Base-by-base conservation (phyloP, 2,329 filamentous ascomycete genomes). In the Penicillium brasilianum region DNA sequence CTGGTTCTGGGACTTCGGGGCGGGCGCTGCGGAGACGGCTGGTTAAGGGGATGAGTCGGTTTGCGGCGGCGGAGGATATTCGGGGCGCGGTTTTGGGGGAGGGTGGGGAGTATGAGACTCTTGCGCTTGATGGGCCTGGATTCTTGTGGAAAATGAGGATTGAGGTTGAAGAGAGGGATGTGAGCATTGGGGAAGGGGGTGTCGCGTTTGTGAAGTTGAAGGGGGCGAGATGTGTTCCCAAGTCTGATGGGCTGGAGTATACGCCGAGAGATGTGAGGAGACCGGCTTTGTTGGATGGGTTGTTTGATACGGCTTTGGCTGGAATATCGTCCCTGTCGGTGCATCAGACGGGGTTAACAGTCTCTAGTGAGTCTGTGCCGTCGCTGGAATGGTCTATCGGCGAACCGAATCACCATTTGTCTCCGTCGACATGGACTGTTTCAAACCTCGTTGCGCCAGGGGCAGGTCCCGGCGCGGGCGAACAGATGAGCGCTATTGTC, bases 71-170 rank as follows among this genome's bases (percentile, higher is more conserved):
- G 41, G 90, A 48, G 79, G 84, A 63, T 80, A 79, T 71, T 81
- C 85, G 62, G 80, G 92, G 91, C 0, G 90, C 91, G 9, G 87
- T 93, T 10, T 79, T 98, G 18, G 95, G 95, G 0, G 95, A 98
- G 75, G 95, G 95, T 6, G 95, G 95, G 3, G 95, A 98, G 80
- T 98, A 96, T 76, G 95, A 98, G 83, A 98, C 93, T 32, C 80
- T 98, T 55, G 92, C 95, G 48, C 72, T 98, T 37, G 87, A 93
- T 76, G 95, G 94, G 11, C 94, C 94, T 9, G 70, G 72, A 0
- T 79, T 80, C 53, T 75, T 97, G 61, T 97, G 95, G 84, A 89
- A 85, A 77, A 85, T 83, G 66, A 85, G 83, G 55, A 90, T 98
- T 63, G 80, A 82, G 44, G 80, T 97, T 34, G 79, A 78, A 0